Evolutionary conservation across 2,329 filamentous ascomycete species (phyloP), one percentile per base, ranked within the genome.

Genomic region (Pseudocercospora vitis): DNA sequence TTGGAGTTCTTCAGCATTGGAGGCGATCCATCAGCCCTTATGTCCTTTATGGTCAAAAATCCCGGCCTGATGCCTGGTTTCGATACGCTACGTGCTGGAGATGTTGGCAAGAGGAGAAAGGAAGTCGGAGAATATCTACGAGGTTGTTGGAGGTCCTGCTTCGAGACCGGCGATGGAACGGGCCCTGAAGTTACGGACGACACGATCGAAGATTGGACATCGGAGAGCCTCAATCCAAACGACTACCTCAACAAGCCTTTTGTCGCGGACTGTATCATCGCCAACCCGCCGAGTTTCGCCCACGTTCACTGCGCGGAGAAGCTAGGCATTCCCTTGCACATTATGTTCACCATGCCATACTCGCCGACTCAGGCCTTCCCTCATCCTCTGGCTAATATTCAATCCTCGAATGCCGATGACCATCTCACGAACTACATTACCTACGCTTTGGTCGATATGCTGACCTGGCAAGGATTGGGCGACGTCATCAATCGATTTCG

Each of bases 291-390:
- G 0, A 88, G 85, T 63, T 90, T 89, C 70, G 87, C 85, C 0
- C 87, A 90, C 63, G 77, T 90, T 2, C 87, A 91, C 64, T 81
- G 86, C 54, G 87, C 87, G 0, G 86, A 91, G 70, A 88, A 87
- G 69, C 71, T 90, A 63, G 87, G 86, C 0, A 83, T 90, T 45
- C 87, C 87, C 0, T 67, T 90, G 7, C 87, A 91, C 63, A 83
- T 95, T 71, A 95, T 95, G 88, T 96, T 95, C 72, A 96, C 91
- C 1, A 95, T 96, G 89, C 91, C 91, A 0, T 95, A 89, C 86
- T 88, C 88, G 1, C 86, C 90, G 0, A 95, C 91, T 0, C 84
- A 89, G 67, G 82, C 87, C 0, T 95, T 95, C 61, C 88, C 89
- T 0, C 91, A 96, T 64, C 91, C 91, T 0, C 76, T 96, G 19